phyloP scores from a whole-genome alignment of 1,284 basidiomycete genomes.

The Cronartium quercuum region DNA sequence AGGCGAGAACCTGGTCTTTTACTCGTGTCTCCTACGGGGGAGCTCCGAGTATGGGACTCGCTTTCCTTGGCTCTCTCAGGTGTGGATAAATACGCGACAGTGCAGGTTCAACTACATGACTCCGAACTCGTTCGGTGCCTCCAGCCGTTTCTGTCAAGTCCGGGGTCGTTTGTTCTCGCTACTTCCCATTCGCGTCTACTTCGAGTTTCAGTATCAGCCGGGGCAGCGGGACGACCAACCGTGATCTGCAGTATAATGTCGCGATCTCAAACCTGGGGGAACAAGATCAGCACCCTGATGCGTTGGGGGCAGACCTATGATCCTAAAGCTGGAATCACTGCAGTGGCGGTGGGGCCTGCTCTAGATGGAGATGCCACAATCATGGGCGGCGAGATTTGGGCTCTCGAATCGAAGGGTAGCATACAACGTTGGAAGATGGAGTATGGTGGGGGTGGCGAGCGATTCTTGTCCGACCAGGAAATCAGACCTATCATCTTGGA shows the following conservation, averaged over 20 bases:
- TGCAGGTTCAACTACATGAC: slow-evolving; percentile 37
- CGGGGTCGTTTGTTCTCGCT: slow-evolving; percentile 34
- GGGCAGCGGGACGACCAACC: slow-evolving; percentile 20
- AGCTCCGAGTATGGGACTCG: slow-evolving; percentile 37
- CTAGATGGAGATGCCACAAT: slow-evolving; percentile 39
- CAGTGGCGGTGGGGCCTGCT: slow-evolving; percentile 42
- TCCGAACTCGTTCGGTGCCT: slow-evolving; percentile 27
- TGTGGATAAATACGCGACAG: slow-evolving; percentile 25
- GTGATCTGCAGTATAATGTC: slow-evolving; percentile 28
- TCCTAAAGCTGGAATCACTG: slow-evolving; percentile 41
- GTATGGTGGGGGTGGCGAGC: slow-evolving; percentile 43
- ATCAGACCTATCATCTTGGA: slow-evolving; percentile 44
- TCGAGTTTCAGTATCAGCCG: slow-evolving; percentile 22
- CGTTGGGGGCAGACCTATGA: slow-evolving; percentile 32
- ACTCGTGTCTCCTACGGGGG: slow-evolving; percentile 29
- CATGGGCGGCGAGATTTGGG: slow-evolving; percentile 45
- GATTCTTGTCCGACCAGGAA: slow-evolving; percentile 46
- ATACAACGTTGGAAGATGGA: slow-evolving; percentile 48
- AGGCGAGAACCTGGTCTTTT: slow-evolving; percentile 36
- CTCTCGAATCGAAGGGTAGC: slow-evolving; percentile 39
- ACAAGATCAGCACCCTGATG: slow-evolving; percentile 25
- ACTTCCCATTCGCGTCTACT: slow-evolving; percentile 34
- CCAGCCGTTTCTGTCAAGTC: slow-evolving; percentile 28
- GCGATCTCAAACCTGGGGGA: slow-evolving; percentile 33
- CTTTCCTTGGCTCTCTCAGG: slow-evolving; percentile 34